These are phyloP conservation scores for Wickerhamiella vanderwaltii DNA, from an alignment of 805 yeast species.

Conservation along the genomic window DNA sequence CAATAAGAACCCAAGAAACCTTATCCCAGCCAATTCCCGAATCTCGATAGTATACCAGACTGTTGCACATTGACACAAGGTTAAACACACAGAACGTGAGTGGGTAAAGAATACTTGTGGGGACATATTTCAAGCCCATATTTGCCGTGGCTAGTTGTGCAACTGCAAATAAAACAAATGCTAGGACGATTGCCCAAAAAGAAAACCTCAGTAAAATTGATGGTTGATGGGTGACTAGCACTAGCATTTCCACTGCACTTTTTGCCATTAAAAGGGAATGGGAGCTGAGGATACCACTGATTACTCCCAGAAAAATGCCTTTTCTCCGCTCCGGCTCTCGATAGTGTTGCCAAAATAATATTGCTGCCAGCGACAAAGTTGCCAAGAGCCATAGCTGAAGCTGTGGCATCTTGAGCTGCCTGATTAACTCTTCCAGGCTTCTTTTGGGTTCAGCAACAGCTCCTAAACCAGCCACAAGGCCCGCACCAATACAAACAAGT, in stretches of 20 bases:
- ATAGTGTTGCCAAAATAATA: conserved; percentile 8
- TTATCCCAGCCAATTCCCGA: conserved; percentile 25
- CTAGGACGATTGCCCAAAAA: conserved; percentile 45
- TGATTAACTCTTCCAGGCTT: conserved; percentile 36
- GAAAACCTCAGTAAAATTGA: conserved; percentile 29
- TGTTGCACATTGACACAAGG: conserved; percentile 53
- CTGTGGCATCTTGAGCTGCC: conserved; percentile 31
- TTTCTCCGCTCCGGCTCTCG: neutral
- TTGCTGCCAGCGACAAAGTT: conserved; percentile 27
- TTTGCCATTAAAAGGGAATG: conserved; percentile 81
- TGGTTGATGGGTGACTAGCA: conserved; percentile 31
- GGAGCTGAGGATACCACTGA: conserved; percentile 71
- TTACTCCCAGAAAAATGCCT: conserved; percentile 54
- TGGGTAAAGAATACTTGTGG: conserved; percentile 74
- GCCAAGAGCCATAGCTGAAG: conserved; percentile 48
- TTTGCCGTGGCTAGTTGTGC: conserved; percentile 63
- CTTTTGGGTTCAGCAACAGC: conserved; percentile 43
- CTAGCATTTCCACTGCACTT: conserved; percentile 57
- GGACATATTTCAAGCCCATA: conserved; percentile 53
- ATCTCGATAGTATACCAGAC: conserved; percentile 47
- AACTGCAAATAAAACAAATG: conserved; percentile 42
- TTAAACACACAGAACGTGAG: conserved; percentile 76
- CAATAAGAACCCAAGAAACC: conserved; percentile 37
- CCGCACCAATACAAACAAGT: conserved; percentile 60
- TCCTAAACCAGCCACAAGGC: conserved; percentile 65